Base-by-base conservation (phyloP, 495 filamentous ascomycete species). In the Talaromyces nanjingensis region DNA sequence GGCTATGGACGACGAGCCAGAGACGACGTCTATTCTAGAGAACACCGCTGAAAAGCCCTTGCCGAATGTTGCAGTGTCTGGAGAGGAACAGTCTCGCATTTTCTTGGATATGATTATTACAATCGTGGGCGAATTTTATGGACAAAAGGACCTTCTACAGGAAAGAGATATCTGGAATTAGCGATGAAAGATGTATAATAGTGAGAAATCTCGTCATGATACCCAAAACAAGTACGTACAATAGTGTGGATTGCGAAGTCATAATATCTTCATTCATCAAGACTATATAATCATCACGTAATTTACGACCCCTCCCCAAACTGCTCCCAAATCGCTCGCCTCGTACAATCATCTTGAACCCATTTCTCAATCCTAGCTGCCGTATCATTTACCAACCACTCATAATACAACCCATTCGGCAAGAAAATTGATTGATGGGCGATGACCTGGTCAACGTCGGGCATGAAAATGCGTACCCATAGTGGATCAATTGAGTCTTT, bases 101-200 rank as follows among this genome's bases (percentile, higher is more conserved):
- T 88, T 89, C 62, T 79, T 97, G 6, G 93, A 97, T 71, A 96
- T 96, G 90, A 90, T 97, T 63, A 80, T 98, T 60, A 93, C 90
- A 0, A 80, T 98, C 29, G 88, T 89, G 45, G 94, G 92, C 66
- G 92, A 97, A 74, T 86, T 89, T 68, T 98, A 89, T 73, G 92
- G 94, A 2, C 94, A 98, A 77, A 80, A 87, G 63, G 94, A 98
- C 74, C 76, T 98, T 37, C 76, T 98, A 56, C 84, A 87, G 68
- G 87, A 86, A 59, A 80, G 91, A 49, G 82, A 89, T 54, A 31
- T 79, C 4, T 84, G 81, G 64, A 59, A 52, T 33, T 59, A 47
- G 31, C 18, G 18, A 7, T 37, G 16, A 2, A 22, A 6, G 56
- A 59, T 55, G 9, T 25, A 11, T 22, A 37, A 59, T 34, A 22